These are phyloP conservation scores for Globisporangium camurandrum DNA, from an alignment of 352 stramenopile species.

Conservation along the genomic window DNA sequence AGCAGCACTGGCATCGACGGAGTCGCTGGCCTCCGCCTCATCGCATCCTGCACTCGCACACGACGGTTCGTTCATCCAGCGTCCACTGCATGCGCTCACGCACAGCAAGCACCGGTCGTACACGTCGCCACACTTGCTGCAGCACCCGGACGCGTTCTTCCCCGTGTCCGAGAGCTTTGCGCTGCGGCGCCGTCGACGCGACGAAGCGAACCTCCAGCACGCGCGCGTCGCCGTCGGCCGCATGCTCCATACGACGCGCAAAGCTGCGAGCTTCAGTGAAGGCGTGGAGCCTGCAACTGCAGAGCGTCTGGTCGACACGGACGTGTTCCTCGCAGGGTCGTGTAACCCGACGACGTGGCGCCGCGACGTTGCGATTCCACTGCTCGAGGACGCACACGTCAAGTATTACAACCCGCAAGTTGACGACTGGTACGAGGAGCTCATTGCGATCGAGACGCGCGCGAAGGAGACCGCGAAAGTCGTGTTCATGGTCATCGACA, in stretches of 20 bases:
- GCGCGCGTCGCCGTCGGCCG: constrained; percentile 9
- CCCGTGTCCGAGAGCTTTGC: constrained; percentile 12
- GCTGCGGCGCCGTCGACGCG: constrained; percentile 9
- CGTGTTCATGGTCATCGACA: constrained; percentile 83
- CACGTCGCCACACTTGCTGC: constrained; percentile 56
- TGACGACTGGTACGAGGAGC: constrained; percentile 83
- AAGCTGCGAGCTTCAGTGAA: constrained; percentile 49
- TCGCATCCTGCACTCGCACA: not conserved
- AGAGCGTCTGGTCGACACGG: constrained; percentile 29
- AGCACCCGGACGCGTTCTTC: constrained; percentile 18
- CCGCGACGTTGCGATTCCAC: constrained; percentile 62
- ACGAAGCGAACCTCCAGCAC: constrained; percentile 11
- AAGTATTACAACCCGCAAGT: constrained; percentile 87
- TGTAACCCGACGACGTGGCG: constrained; percentile 89
- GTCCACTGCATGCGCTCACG: constrained; percentile 33
- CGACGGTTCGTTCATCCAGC: constrained; percentile 2
- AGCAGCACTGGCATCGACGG: not conserved
- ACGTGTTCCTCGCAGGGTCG: constrained; percentile 78
- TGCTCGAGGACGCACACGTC: constrained; percentile 57
- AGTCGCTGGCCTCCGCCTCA: too few relatives aligned
- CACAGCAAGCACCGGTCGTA: constrained; percentile 43
- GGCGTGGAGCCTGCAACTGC: constrained; percentile 24
- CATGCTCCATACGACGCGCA: constrained; percentile 22
- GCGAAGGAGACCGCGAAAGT: constrained; percentile 81
- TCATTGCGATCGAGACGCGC: constrained; percentile 71